Conservation (phyloP, 2,329 filamentous ascomycete species). For the Ambrosiella beaveri region DNA sequence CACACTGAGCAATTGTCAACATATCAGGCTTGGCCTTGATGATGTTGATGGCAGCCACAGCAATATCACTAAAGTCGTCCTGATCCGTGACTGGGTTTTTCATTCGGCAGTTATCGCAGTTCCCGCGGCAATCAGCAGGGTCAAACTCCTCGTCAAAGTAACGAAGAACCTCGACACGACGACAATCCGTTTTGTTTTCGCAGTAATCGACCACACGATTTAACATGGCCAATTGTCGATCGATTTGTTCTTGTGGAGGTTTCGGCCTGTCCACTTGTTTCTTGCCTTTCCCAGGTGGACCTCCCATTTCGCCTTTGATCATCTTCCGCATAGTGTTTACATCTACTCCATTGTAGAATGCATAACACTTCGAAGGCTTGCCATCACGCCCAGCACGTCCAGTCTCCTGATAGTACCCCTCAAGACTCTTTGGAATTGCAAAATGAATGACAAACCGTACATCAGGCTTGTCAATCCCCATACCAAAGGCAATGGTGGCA, state of each 20-base stretch:
- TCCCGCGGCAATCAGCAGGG: constrained; percentile 49
- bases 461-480: constrained; percentile 98
- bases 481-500: constrained; percentile 94
- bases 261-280: background rate
- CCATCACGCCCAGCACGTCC: constrained; percentile 88
- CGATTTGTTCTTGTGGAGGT: constrained; percentile 53
- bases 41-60: constrained; percentile 44
- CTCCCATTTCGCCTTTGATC: constrained; percentile 64
- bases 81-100: constrained; percentile 47
- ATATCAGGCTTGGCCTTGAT: constrained; percentile 44
- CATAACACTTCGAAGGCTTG: constrained; percentile 68
- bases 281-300: background rate
- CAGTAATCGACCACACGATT: constrained; percentile 73
- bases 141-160: constrained; percentile 86
- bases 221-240: constrained; percentile 71
- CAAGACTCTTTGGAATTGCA: constrained; percentile 79
- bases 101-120: constrained; percentile 81
- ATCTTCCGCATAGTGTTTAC: constrained; percentile 56
- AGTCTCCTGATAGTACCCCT: constrained; percentile 97
- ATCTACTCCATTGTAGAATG: constrained; percentile 75
- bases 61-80: constrained; percentile 61
- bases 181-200: constrained; percentile 75
- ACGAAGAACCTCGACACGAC: constrained; percentile 70
- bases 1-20: constrained; percentile 61
- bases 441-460: constrained; percentile 95